Evolutionary conservation across 345 rosid genomes (phyloP).

Genomic region (Hevea brasiliensis): DNA sequence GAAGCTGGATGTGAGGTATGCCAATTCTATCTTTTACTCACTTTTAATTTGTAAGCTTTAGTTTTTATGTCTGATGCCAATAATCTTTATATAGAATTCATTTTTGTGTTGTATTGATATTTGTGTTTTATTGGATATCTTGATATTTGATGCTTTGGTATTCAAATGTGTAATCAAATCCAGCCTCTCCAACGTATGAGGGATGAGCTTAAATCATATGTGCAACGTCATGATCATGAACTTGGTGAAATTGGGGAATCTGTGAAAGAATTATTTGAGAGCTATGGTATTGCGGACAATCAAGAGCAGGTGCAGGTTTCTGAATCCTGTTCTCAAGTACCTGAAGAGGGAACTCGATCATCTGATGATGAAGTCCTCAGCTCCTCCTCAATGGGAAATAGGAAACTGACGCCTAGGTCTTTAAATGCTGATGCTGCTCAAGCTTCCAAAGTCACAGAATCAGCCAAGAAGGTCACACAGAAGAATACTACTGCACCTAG

Average conservation of each 20-base stretch:
- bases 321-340: slow-evolving; percentile 54
- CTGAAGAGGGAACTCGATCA: slow-evolving; percentile 55
- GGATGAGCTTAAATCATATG: slow-evolving; percentile 73
- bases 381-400: slow-evolving; percentile 38
- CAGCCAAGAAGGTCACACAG: slow-evolving; percentile 37
- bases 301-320: slow-evolving; percentile 57
- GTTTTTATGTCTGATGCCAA: not conserved
- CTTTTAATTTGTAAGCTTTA: not conserved
- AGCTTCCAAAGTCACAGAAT: slow-evolving; percentile 35
- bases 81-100: not conserved
- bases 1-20: slow-evolving; percentile 85
- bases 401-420: slow-evolving; percentile 60
- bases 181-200: slow-evolving; percentile 71
- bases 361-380: slow-evolving; percentile 64
- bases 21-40: not conserved
- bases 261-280: slow-evolving; percentile 54
- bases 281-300: slow-evolving; percentile 53
- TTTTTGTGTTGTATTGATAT: not conserved
- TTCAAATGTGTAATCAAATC: not conserved
- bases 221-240: slow-evolving; percentile 53
- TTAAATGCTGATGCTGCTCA: slow-evolving; percentile 42
- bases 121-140: not conserved
- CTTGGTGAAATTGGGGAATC: slow-evolving; percentile 51
- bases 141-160: not conserved
- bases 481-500: slow-evolving; percentile 42